Evolutionary conservation across 352 stramenopile species (phyloP).

Genomic region (Phytophthora sansomeana): DNA sequence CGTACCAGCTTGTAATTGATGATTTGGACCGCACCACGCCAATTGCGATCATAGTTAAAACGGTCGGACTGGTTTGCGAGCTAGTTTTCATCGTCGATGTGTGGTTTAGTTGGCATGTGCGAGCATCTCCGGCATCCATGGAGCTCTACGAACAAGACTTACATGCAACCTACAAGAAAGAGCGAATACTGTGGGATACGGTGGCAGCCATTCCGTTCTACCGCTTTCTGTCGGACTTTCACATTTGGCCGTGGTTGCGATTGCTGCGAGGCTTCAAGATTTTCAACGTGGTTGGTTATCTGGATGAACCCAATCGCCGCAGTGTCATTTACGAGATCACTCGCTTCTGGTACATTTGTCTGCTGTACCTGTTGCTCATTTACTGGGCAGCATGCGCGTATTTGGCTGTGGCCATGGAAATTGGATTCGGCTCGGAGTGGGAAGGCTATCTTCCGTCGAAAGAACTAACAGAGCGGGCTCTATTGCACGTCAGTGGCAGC

Average conservation of each 20-base stretch:
- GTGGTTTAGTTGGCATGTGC: constrained; percentile 52
- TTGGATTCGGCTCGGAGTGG: constrained; percentile 59
- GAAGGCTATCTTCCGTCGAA: constrained; percentile 55
- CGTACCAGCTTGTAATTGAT: constrained; percentile 56
- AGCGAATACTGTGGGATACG: constrained; percentile 55
- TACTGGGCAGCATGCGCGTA: constrained; percentile 73
- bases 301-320: constrained; percentile 65
- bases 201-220: constrained; percentile 52
- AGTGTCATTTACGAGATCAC: constrained; percentile 65
- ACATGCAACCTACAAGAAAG: constrained; percentile 41
- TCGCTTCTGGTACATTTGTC: constrained; percentile 57
- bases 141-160: constrained; percentile 61
- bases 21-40: constrained; percentile 38
- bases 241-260: constrained; percentile 34
- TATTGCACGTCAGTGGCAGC: too few species aligned
- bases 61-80: constrained; percentile 43
- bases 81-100: constrained; percentile 56
- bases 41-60: constrained; percentile 22
- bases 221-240: constrained; percentile 47
- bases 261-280: constrained; percentile 58
- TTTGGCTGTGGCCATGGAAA: constrained; percentile 43
- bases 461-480: too few species aligned
- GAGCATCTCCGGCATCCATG: constrained; percentile 42
- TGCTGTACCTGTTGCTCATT: constrained; percentile 68
- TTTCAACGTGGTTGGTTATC: constrained; percentile 57